A percentile compares a stretch with the other conserved stretches of the same genome.
These are phyloP conservation scores for Stephania japonica DNA, from an alignment of 164 flowering plant species.

Conservation along the genomic window DNA sequence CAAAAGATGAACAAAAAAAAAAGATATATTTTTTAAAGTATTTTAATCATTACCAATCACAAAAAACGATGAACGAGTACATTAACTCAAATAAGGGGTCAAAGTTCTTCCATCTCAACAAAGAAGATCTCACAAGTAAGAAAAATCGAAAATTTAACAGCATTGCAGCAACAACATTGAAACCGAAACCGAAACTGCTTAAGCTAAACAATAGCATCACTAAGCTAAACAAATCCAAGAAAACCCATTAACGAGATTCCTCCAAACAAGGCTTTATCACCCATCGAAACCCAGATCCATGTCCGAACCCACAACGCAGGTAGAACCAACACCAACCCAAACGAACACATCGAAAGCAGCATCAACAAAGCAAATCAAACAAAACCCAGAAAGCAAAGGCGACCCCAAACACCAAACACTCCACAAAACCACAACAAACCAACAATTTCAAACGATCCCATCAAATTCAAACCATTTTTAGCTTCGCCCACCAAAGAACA, in stretches of 20 bases:
- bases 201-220: conserved; percentile 3
- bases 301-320: conserved; percentile 3
- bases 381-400: conserved; percentile 4
- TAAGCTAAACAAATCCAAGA: neutral
- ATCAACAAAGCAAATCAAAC: conserved; percentile 6
- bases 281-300: conserved; percentile 3
- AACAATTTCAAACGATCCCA: conserved; percentile 17
- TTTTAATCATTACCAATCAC: neutral
- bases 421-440: conserved; percentile 6
- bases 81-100: conserved; percentile 4
- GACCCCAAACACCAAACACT: neutral
- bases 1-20: conserved; percentile 2
- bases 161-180: neutral
- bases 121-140: neutral
- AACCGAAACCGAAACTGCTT: neutral
- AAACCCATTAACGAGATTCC: neutral
- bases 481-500: conserved; percentile 3
- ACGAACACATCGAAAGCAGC: conserved; percentile 3
- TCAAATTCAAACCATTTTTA: conserved; percentile 8
- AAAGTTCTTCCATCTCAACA: neutral
- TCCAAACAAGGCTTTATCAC: neutral
- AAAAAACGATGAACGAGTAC: neutral
- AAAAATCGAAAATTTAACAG: neutral
- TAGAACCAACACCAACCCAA: neutral
- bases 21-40: neutral